A percentile compares a stretch with the other conserved stretches of the same genome.
These are phyloP conservation scores for Aspergillus eucalypticola DNA, from an alignment of 2,329 filamentous ascomycete species.

Conservation along the genomic window DNA sequence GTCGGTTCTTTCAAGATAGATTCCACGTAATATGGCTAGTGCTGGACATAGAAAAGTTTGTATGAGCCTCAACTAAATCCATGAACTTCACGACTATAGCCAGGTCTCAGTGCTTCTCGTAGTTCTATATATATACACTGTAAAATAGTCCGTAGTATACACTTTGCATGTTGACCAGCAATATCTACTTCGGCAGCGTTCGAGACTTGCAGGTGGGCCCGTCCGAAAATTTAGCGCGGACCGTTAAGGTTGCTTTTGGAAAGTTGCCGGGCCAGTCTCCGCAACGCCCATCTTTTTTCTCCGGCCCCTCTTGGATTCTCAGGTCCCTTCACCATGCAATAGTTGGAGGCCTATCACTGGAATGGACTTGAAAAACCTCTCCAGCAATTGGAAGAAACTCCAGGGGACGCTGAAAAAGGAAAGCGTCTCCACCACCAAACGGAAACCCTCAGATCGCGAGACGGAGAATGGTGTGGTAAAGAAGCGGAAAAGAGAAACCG, in stretches of 20 bases:
- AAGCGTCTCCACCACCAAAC: constrained; percentile 29
- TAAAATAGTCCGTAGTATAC: neutral
- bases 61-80: neutral
- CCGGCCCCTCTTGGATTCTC: constrained; percentile 8
- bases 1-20: constrained; percentile 15
- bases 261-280: constrained; percentile 15
- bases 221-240: constrained; percentile 23
- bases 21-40: constrained; percentile 13
- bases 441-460: constrained; percentile 36
- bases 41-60: constrained; percentile 9
- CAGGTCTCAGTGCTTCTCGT: neutral
- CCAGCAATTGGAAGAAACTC: constrained; percentile 54
- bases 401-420: constrained; percentile 47
- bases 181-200: constrained; percentile 1
- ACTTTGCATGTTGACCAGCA: neutral
- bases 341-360: constrained; percentile 21
- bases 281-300: constrained; percentile 25
- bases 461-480: constrained; percentile 34
- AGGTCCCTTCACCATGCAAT: constrained; percentile 24
- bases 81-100: neutral
- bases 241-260: constrained; percentile 6
- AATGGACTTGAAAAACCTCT: constrained; percentile 49
- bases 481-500: constrained; percentile 31
- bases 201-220: constrained; percentile 18
- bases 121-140: too few relatives aligned